Base-by-base conservation (phyloP, 306 rosid species). In the Herpetospermum pedunculosum region DNA sequence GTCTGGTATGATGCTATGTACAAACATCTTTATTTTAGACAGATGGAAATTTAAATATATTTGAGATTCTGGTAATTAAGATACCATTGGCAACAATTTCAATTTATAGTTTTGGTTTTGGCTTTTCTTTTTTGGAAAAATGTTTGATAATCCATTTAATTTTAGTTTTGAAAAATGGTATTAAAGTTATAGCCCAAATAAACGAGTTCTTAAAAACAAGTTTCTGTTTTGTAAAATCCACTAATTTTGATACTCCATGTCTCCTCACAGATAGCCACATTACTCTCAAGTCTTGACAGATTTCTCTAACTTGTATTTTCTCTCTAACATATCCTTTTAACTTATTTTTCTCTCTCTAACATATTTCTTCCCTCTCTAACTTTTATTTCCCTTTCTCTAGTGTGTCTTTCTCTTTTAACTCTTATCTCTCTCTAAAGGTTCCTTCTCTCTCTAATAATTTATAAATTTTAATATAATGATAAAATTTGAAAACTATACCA, bases 1-100 rank as follows among this genome's bases (percentile, higher is more conserved):
- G 76, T 82, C 85, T 7, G 87, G 97, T 95, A 87, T 52, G 87
- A 85, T 55, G 87, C 76, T 75, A 30, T 49, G 59, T 62, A 58
- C 68, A 55, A 77, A 7, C 72, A 40, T 46, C 38, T 69, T 69
- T 16, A 70, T 7, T 70, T 70, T 46, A 28, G 35, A 8, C 28
- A 3, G 23, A 70, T 47, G 58, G 21, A 25, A 25, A 46, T 47
- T 70, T 1, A 15, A 43, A 3, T 29, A 47, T 29, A 49, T 47
- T 47, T 70, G 15, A 70, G 37, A 28, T 13, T 70, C 43, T 32
- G 15, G 55, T 28, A 16, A 7, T 14, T 16, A 44, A 15, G 15
- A 1, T 6, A 16, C 41, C 25, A 1, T 32, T 60, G 6, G 8
- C 18, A 32, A 9, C 43, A 16, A 60, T 60, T 30, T n/a, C 13